A percentile compares a stretch with the other conserved stretches of the same genome.
phyloP scores from a whole-genome alignment of 1,284 basidiomycete genomes.

The Ceratobasidium sp. region DNA sequence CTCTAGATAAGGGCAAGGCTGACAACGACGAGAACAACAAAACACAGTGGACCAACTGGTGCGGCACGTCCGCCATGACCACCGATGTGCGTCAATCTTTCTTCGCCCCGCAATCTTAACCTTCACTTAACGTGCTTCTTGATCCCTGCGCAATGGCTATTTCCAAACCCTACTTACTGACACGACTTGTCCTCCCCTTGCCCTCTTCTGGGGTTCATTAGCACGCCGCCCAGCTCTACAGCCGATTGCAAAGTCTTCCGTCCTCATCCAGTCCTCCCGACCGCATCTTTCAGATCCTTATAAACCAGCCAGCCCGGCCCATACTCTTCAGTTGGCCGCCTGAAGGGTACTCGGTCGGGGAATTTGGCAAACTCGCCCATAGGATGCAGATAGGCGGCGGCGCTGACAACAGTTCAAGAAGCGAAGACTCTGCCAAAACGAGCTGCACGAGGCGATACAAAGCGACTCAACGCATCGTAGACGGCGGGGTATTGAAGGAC shows the following conservation, averaged over 20 bases:
- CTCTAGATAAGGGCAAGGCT: conserved; percentile 56
- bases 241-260: conserved; percentile 47
- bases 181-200: conserved; percentile 14
- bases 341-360: conserved; percentile 78
- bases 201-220: conserved; percentile 49
- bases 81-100: conserved; percentile 53
- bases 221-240: conserved; percentile 63
- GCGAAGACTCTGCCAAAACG: conserved; percentile 76
- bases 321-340: conserved; percentile 90
- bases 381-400: conserved; percentile 75
- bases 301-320: conserved; percentile 54
- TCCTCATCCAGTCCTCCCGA: conserved; percentile 47
- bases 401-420: conserved; percentile 48
- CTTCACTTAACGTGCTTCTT: conserved; percentile 11
- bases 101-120: conserved; percentile 57
- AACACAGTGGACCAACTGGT: conserved; percentile 93
- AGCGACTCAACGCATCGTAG: conserved; percentile 76
- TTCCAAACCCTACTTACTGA: conserved; percentile 27
- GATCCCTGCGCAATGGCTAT: conserved; percentile 10
- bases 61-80: conserved; percentile 72
- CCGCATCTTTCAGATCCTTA: conserved; percentile 55
- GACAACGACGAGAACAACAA: conserved; percentile 85
- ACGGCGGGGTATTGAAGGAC: conserved; percentile 66
- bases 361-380: conserved; percentile 84
- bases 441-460: conserved; percentile 94